Evolutionary conservation across 2,329 filamentous ascomycete genomes (phyloP).

Genomic region (Pyrenochaeta sp.): DNA sequence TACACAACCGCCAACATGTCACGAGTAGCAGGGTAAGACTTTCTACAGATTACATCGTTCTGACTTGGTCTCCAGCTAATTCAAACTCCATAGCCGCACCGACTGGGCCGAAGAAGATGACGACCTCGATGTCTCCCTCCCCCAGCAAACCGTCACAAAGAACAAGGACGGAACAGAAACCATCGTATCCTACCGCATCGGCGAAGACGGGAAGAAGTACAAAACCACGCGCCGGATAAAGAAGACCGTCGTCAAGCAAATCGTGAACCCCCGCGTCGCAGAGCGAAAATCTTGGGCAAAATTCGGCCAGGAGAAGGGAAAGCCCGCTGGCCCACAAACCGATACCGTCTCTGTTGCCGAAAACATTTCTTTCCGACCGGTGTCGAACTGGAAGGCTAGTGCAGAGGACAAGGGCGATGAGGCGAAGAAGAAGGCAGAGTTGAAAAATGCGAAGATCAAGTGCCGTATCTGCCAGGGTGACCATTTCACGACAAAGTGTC

Average conservation of each 20-base stretch:
- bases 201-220: conserved; percentile 93
- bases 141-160: conserved; percentile 84
- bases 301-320: conserved; percentile 90
- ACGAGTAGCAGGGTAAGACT: conserved; percentile 48
- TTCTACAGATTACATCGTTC: neutral
- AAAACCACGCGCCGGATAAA: conserved; percentile 97
- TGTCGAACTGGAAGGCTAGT: conserved; percentile 91
- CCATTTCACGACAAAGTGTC: conserved; percentile 98
- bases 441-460: conserved; percentile 99
- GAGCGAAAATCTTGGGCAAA: conserved; percentile 93
- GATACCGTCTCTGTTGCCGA: conserved; percentile 95
- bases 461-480: conserved; percentile 98
- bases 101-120: conserved; percentile 95
- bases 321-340: conserved; percentile 79
- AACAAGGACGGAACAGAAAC: conserved; percentile 99
- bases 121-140: conserved; percentile 84
- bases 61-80: conserved; percentile 11
- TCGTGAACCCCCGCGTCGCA: conserved; percentile 95
- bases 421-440: conserved; percentile 71
- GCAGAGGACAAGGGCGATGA: conserved; percentile 79
- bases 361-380: conserved; percentile 97
- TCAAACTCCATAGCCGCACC: conserved; percentile 58
- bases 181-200: conserved; percentile 85
- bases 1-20: conserved; percentile 42
- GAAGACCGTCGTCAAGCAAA: conserved; percentile 87